phyloP scores from a whole-genome alignment of 306 rosid species.

The Vigna nakashimae region DNA sequence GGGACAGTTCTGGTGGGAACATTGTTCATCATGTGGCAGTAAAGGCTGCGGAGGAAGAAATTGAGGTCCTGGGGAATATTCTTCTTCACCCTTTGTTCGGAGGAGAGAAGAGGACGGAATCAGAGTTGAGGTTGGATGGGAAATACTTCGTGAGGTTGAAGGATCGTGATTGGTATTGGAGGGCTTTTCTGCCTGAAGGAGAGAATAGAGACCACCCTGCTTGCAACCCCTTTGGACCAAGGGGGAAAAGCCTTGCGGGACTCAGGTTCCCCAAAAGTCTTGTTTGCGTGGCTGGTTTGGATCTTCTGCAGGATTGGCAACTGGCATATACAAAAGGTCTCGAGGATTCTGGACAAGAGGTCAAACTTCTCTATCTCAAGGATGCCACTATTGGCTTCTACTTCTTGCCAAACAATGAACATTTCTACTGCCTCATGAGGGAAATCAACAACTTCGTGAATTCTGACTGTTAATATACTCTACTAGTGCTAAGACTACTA shows the following conservation, averaged over 20 bases:
- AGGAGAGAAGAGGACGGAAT: constrained; percentile 68
- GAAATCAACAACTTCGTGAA: constrained; percentile 69
- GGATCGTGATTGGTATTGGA: constrained; percentile 98
- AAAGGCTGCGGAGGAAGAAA: constrained; percentile 67
- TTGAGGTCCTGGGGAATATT: constrained; percentile 77
- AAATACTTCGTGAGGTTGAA: constrained; percentile 77
- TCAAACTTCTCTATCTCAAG: constrained; percentile 65
- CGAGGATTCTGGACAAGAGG: constrained; percentile 58
- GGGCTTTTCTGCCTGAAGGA: constrained; percentile 86
- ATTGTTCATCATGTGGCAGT: constrained; percentile 84
- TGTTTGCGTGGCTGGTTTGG: constrained; percentile 91
- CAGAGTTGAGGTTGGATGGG: constrained; percentile 73
- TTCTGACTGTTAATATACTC: constrained; percentile 59
- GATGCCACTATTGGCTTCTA: constrained; percentile 92
- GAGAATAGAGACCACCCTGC: constrained; percentile 91
- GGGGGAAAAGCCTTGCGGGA: constrained; percentile 61
- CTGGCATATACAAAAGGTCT: constrained; percentile 74
- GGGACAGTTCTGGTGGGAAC: constrained; percentile 92
- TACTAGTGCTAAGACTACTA: constrained; percentile 36
- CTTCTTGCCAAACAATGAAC: constrained; percentile 85
- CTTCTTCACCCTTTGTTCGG: constrained; percentile 93
- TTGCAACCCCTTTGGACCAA: constrained; percentile 80
- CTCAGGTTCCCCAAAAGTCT: constrained; percentile 74
- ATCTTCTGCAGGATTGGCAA: constrained; percentile 91
- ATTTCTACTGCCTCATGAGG: constrained; percentile 74